Evolutionary conservation across 2,329 filamentous ascomycete species (phyloP), one percentile per base, ranked within the genome.

Genomic region (Penicillium palitans): DNA sequence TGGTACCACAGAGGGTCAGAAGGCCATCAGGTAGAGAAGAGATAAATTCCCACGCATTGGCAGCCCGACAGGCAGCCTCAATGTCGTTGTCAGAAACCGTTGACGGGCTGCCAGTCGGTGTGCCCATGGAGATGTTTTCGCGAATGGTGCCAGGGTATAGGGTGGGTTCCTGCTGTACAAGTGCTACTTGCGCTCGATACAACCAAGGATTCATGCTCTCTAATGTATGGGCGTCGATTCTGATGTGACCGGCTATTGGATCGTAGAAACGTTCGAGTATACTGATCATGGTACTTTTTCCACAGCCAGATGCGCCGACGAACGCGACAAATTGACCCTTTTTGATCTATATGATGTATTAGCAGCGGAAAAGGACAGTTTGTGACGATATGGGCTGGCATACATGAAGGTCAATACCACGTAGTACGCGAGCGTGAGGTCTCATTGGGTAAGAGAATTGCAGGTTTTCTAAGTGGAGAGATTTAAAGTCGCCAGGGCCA

Each of bases 101-200:
- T 12, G 68, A 72, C 19, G 76, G 75, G 73, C 50, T 78, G 81
- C 27, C 60, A 4, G 47, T 33, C 1, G 35, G 37, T 4, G 66
- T 46, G n/a, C 87, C 88, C 0, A 90, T 79, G 1, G 87, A 72
- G 52, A 91, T 84, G 65, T 91, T 91, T 60, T 92, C 88, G 19
- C 84, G 81, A 21, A 91, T 81, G 0, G 85, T 85, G 62, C 86
- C 87, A 70, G 87, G 85, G 68, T 90, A 91, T 0, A 93, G 80
- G 0, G 86, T 87, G 9, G 90, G 83, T 70, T 93, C 89, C 72
- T 93, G 90, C 4, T 88, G 85, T 0, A 93, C 90, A 0, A 93
- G 81, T 1, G 88, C 87, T 13, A 92, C 79, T 37, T 84, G 76
- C 56, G 81, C 80, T 41, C 90, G 84, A 70, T 91, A 91, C 19